Conservation (phyloP, 2,329 filamentous ascomycete species). For the Calonectria pseudoreteaudii region DNA sequence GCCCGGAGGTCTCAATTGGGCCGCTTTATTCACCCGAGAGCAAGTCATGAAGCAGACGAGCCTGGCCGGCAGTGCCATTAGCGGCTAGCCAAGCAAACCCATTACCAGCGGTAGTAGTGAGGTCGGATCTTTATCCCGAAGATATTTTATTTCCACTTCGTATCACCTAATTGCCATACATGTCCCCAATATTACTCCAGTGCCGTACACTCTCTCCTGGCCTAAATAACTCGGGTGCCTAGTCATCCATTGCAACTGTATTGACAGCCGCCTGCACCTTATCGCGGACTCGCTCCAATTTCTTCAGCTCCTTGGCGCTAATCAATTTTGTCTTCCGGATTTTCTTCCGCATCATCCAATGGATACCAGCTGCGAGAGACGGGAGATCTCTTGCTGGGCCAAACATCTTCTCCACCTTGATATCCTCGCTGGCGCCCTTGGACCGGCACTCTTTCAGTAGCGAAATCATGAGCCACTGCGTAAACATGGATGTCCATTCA, state of each 20-base stretch:
- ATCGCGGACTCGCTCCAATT: slow-evolving; percentile 52
- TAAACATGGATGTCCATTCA: slow-evolving; percentile 79
- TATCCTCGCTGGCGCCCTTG: slow-evolving; percentile 63
- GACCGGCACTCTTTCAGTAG: slow-evolving; percentile 73
- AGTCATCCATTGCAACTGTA: slow-evolving; percentile 31
- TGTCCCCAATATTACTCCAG: not conserved
- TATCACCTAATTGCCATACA: not conserved
- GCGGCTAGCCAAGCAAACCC: not conserved
- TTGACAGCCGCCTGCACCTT: slow-evolving; percentile 48
- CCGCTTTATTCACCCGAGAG: not conserved
- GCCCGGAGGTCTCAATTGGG: slow-evolving; percentile 12
- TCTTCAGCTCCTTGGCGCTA: slow-evolving; percentile 60
- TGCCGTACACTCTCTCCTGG: not conserved
- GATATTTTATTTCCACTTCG: not conserved
- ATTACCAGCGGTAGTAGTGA: not conserved
- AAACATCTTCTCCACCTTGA: slow-evolving; percentile 74
- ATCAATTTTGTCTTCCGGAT: slow-evolving; percentile 73
- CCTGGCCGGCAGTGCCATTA: not conserved
- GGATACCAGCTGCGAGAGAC: slow-evolving; percentile 78
- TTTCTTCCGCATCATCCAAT: slow-evolving; percentile 83
- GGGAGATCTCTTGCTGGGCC: slow-evolving; percentile 71
- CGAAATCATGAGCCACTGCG: slow-evolving; percentile 83
- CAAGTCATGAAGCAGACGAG: not conserved
- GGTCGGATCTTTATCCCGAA: slow-evolving; percentile 4
- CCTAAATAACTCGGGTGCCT: not conserved